Evolutionary conservation across 768 basidiomycete species (phyloP), one percentile per base, ranked within the genome.

Genomic region (Lactifluus hygrophoroides): DNA sequence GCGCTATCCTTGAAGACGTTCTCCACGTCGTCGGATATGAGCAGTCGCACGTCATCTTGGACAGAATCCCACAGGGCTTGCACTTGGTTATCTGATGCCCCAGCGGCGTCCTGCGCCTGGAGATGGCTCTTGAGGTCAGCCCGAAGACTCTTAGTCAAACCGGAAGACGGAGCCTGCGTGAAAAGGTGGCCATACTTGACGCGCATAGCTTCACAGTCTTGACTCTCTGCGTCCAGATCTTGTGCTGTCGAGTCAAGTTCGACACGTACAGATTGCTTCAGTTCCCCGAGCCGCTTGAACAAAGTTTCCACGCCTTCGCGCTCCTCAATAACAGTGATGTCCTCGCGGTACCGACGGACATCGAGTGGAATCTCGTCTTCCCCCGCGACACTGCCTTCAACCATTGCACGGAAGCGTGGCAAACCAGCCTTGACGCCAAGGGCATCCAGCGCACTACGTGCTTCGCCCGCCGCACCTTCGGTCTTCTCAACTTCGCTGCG

Each of bases 181-280:
- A 91, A 97, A 28, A 81, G 70, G 64, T 93, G 86, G 30, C 86
- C 86, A 70, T 91, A 94, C 70, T 88, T 88, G 66, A 93, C 86
- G 55, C 94, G 76, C 84, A 86, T 82, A 49, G 79, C 76, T 72
- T 99, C 95, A 71, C 94, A 97, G 47, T 94, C 92, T 63, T 84
- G 75, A 34, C 82, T 84, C 71, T 98, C 96, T 38, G 74, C 72
- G 16, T 96, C 94, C 40, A 99, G 73, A 48, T 92, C 84, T 3
- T 77, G 73, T 3, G 78, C 76, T 40, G 86, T 70, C 21, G 72
- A 69, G 9, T 90, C 82, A 43, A 99, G 75, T 42, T 86, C 85
- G 10, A 71, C 66, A 56, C 74, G 75, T 14, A 87, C 86, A 14
- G 68, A 70, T 16, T 74, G 76, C 67, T 86, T 88, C 58, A 86